Conservation (phyloP, 176 grass and related monocot species). For the Tillandsia leiboldiana region DNA sequence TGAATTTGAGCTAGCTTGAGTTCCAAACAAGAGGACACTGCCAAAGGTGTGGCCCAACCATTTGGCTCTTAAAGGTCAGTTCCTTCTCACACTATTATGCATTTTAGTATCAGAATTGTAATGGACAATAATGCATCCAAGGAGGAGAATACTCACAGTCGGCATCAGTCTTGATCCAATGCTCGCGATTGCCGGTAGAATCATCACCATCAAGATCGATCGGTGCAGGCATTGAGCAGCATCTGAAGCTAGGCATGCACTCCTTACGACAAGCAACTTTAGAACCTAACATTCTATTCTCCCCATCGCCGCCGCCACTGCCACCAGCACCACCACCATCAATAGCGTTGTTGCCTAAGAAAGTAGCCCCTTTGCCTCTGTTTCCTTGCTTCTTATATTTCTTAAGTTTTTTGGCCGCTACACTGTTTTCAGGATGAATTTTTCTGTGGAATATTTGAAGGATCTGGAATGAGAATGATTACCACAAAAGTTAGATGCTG, state of each 20-base stretch:
- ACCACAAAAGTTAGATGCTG: not conserved
- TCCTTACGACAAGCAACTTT: constrained; percentile 33
- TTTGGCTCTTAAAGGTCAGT: not conserved
- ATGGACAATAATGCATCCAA: not conserved
- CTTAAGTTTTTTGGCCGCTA: constrained; percentile 17
- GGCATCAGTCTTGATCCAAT: constrained; percentile 97
- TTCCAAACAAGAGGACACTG: too few species aligned
- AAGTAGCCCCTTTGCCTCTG: not conserved
- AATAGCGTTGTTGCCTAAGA: too few species aligned
- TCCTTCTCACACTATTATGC: not conserved
- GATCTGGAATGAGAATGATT: constrained; percentile 53
- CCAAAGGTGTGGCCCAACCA: not conserved
- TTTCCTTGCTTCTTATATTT: constrained; percentile 18
- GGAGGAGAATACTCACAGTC: constrained; percentile 58
- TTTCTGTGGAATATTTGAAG: constrained; percentile 96
- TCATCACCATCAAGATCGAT: constrained; percentile 14
- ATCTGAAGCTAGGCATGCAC: constrained; percentile 29
- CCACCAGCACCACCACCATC: not conserved
- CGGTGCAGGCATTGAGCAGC: constrained; percentile 46
- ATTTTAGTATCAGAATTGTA: not conserved
- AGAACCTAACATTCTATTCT: not conserved
- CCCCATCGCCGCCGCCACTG: not conserved
- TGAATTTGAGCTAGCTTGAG: too few species aligned
- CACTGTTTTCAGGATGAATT: constrained; percentile 70
- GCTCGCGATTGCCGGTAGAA: constrained; percentile 43